phyloP scores from a whole-genome alignment of 148 eudicot species.

The Nyssa sinensis region DNA sequence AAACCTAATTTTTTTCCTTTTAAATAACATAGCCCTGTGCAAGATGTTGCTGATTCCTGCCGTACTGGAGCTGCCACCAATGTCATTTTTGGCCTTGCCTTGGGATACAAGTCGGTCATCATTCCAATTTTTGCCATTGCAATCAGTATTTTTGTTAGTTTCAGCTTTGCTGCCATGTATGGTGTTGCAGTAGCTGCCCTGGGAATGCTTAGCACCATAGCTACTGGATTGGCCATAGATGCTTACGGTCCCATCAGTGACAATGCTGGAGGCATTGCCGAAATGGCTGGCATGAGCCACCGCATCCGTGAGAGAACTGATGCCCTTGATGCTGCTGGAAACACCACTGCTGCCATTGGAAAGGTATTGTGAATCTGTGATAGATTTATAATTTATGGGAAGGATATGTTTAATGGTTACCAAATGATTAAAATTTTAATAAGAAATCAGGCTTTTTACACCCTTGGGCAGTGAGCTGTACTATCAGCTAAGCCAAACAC shows the following conservation, averaged over 20 bases:
- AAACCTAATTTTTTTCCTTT: background rate
- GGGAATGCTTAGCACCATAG: slow-evolving; percentile 62
- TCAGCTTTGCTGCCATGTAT: slow-evolving; percentile 43
- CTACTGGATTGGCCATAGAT: slow-evolving; percentile 60
- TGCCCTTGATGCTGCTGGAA: slow-evolving; percentile 66
- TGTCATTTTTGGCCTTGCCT: slow-evolving; percentile 70
- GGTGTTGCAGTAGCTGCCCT: slow-evolving; percentile 44
- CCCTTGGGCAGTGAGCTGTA: background rate
- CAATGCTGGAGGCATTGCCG: slow-evolving; percentile 63
- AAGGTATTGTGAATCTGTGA: too few relatives aligned
- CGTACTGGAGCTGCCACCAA: slow-evolving; percentile 78
- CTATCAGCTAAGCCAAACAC: background rate
- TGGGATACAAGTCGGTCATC: slow-evolving; percentile 67
- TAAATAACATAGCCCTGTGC: slow-evolving; percentile 48
- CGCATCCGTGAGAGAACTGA: slow-evolving; percentile 56
- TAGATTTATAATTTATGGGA: too few relatives aligned
- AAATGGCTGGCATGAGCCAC: slow-evolving; percentile 69
- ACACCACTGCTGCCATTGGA: slow-evolving; percentile 67
- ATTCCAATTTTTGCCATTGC: slow-evolving; percentile 51
- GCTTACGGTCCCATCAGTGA: slow-evolving; percentile 65
- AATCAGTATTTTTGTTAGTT: slow-evolving; percentile 34
- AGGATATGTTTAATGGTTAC: background rate
- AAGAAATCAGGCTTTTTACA: background rate
- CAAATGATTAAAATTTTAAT: background rate
- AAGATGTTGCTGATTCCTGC: slow-evolving; percentile 83